Percentiles rank a stretch among this genome's conserved stretches.
These are phyloP conservation scores for Kitagawia praeruptora DNA, from an alignment of 129 eudicot species.

Conservation along the genomic window DNA sequence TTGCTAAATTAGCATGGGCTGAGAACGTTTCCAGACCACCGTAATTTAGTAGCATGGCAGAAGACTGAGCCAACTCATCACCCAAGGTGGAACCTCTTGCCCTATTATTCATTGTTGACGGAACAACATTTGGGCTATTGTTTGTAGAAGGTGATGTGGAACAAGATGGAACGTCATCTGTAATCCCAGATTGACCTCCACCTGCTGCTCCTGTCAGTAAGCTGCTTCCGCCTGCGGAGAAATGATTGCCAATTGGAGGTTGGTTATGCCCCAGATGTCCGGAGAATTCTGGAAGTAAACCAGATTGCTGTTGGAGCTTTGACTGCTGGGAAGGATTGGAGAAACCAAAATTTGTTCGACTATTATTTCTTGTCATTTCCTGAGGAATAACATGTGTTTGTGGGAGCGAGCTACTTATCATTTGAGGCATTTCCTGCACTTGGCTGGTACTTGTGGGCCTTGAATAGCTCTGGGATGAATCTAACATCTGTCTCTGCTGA, in stretches of 20 bases:
- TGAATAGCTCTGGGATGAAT: conserved; percentile 37
- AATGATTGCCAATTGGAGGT: conserved; percentile 39
- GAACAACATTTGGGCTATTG: conserved; percentile 42
- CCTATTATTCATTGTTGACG: conserved; percentile 40
- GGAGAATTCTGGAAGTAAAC: conserved; percentile 28
- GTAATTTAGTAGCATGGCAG: conserved; percentile 36
- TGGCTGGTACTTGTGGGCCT: conserved; percentile 49
- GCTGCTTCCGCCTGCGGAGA: conserved; percentile 47
- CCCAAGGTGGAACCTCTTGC: conserved; percentile 23
- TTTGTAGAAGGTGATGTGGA: conserved; percentile 92
- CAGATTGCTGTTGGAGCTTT: conserved; percentile 45
- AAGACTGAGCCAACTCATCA: conserved; percentile 49
- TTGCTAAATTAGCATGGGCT: conserved; percentile 34
- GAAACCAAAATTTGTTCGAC: conserved; percentile 41
- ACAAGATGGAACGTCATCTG: conserved; percentile 88
- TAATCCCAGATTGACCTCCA: conserved; percentile 57
- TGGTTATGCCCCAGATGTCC: conserved; percentile 32
- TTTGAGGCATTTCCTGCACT: conserved; percentile 45
- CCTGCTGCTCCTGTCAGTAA: conserved; percentile 48
- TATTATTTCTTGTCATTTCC: conserved; percentile 43
- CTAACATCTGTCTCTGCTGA: conserved; percentile 46
- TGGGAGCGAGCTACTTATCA: conserved; percentile 26
- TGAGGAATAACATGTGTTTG: conserved; percentile 36
- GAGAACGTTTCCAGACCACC: conserved; percentile 42
- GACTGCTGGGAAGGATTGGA: conserved; percentile 49